Base-by-base conservation (phyloP, 2,329 filamentous ascomycete genomes). In the Colletotrichum sp. region DNA sequence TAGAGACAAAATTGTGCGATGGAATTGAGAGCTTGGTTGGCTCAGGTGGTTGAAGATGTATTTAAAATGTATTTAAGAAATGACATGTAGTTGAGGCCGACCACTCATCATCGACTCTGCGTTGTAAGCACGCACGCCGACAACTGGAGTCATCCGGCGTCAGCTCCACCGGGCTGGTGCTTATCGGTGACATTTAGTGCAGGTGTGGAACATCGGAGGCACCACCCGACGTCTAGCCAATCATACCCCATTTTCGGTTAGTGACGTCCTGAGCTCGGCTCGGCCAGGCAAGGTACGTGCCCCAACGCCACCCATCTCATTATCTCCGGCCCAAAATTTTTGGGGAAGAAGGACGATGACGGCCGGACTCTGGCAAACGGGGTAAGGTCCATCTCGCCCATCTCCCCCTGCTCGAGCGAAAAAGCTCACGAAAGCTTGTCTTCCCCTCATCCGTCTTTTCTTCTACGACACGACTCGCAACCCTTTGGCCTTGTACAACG, bases 301-400 rank as follows among this genome's bases (percentile, higher is more conserved):
- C 57, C 66, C 66, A 67, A 72, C 60, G 74, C 74, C 74, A 76
- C 74, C 71, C 71, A 76, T 76, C 59, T 71, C 74, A 75, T 74
- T 74, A 74, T 76, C 74, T 75, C 71, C 74, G 71, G 66, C 74
- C n/a, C 22, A 59, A 76, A 76, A 75, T 13, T 75, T 76, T 76
- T 75, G 71, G 74, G 44, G 72, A 32, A 16, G 19, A 22, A 32
- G 57, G 28, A 64, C 55, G 55, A 76, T 76, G 74, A 76, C 74
- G 67, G 57, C 60, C 64, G 64, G 70, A 76, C 71, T 69, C 59
- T 68, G 30, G 64, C 48, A 48, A 69, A 73, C 74, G 66, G 67
- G 74, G 66, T 71, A 75, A 76, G 52, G 55, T 36, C 67, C 66
- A 71, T 63, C 39, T 74, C 65, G 48, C 71, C 66, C 48, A 65